A percentile compares a stretch with the other conserved stretches of the same genome.
These are phyloP conservation scores for Claviceps digitariae DNA, from an alignment of 2,329 filamentous ascomycete genomes.

Conservation along the genomic window DNA sequence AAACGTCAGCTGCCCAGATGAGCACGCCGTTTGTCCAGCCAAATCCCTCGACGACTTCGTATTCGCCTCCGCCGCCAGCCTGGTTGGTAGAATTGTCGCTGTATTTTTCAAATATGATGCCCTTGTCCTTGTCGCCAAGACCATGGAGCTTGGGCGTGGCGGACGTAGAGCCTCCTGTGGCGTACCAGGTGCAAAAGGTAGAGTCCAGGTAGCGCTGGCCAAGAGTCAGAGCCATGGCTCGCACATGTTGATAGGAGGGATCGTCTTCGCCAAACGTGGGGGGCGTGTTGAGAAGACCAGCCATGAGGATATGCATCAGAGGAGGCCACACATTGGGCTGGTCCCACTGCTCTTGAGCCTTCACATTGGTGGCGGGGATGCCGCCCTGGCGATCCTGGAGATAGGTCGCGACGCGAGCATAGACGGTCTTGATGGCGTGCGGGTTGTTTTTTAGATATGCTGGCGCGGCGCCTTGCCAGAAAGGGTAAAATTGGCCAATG, in stretches of 20 bases:
- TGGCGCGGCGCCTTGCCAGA: constrained; percentile 55
- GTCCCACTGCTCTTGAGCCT: constrained; percentile 55
- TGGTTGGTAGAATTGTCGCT: constrained; percentile 44
- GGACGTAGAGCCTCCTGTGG: constrained; percentile 48
- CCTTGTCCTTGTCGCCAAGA: constrained; percentile 27
- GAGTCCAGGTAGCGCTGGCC: constrained; percentile 55
- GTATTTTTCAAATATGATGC: constrained; percentile 62
- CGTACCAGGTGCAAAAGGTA: constrained; percentile 57
- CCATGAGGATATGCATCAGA: constrained; percentile 49
- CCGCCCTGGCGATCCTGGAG: constrained; percentile 40
- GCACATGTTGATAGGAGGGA: constrained; percentile 38
- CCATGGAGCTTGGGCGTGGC: constrained; percentile 36
- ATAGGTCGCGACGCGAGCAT: constrained; percentile 36
- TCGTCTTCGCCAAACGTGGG: constrained; percentile 40
- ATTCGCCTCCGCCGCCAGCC: constrained; percentile 53
- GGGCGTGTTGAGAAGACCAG: constrained; percentile 46
- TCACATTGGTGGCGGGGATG: constrained; percentile 48
- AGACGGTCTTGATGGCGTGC: constrained; percentile 40
- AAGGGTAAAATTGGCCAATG: constrained; percentile 50
- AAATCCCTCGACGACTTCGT: constrained; percentile 56
- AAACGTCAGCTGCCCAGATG: constrained; percentile 51
- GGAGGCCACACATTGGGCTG: constrained; percentile 59
- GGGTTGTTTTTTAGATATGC: constrained; percentile 43
- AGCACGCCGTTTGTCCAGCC: constrained; percentile 59
- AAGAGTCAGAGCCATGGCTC: constrained; percentile 41